phyloP scores from a whole-genome alignment of 208 protist genomes.

The Trypanosoma cruzi region DNA sequence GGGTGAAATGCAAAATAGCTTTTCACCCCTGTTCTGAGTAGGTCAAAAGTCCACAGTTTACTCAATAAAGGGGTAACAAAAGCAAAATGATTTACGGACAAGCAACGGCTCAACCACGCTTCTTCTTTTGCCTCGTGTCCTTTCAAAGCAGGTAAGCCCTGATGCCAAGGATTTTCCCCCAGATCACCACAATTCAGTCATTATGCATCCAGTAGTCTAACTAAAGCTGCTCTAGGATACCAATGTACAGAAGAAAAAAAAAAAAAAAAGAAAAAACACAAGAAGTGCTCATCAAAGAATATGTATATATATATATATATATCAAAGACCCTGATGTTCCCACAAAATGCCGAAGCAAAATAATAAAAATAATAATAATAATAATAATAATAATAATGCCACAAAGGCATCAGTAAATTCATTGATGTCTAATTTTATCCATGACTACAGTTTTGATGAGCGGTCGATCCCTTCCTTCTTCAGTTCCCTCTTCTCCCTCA shows the following conservation, averaged over 20 bases:
- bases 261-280: background rate
- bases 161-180: background rate
- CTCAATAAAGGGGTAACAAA: background rate
- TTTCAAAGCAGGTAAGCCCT: background rate
- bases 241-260: background rate
- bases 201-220: background rate
- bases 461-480: background rate
- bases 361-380: background rate
- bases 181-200: background rate
- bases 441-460: background rate
- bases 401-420: background rate
- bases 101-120: background rate
- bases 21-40: background rate
- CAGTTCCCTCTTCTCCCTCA: background rate
- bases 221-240: background rate
- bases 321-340: too few relatives aligned
- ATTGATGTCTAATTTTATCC: conserved; percentile 3
- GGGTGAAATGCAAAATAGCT: background rate
- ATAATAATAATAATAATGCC: background rate
- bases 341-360: background rate
- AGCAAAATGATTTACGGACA: background rate
- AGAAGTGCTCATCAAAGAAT: conserved; percentile 8
- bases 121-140: background rate
- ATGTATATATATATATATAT: too few relatives aligned
- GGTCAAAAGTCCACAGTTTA: background rate